Evolutionary conservation across 495 filamentous ascomycete species (phyloP), one percentile per base, ranked within the genome.

Genomic region (Pseudoneurospora amorphoporcata): DNA sequence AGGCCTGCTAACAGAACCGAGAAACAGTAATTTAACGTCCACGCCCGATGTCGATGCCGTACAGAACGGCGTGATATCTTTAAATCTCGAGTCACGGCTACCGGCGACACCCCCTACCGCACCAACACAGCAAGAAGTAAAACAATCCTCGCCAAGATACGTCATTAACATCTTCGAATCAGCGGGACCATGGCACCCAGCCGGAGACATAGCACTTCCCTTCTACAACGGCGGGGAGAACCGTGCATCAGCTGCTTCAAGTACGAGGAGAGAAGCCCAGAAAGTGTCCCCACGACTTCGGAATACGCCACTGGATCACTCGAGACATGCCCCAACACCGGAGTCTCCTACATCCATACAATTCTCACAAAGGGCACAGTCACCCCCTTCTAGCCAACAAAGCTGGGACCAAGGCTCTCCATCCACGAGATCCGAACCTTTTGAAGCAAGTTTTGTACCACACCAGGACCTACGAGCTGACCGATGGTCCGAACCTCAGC

Each of bases 101-200:
- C 29, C 29, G 14, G 23, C 29, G 16, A 37, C 14, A 35, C 29
- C 12, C 7, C 14, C 53, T 32, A 65, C 14, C 29, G 12, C 53
- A 14, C 29, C 53, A 35, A 4, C 29, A 32, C 29, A 16, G 12
- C 23, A 17, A 35, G 53, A 61, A 65, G 53, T 16, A 8, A 65
- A 35, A 65, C 53, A 65, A 6, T 8, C 53, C 16, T 65, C 53
- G 7, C 53, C 53, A 37, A 65, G 35, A 23, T 35, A 65, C 32
- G 53, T 65, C 53, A 65, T 65, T 14, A 65, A 35, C 23, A 2
- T 65, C 53, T 65, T 16, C 42, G 69, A 73, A 58, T 38, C 45
- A n/a, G 70, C 58, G 14, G 73, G 74, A n/a, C 72, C 74, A n/a
- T 74, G 72, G 74, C 70, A 72, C 41, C 72, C 53, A 65, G 7